Evolutionary conservation across 2,329 filamentous ascomycete species (phyloP).

Genomic region (Colletotrichum shisoi): DNA sequence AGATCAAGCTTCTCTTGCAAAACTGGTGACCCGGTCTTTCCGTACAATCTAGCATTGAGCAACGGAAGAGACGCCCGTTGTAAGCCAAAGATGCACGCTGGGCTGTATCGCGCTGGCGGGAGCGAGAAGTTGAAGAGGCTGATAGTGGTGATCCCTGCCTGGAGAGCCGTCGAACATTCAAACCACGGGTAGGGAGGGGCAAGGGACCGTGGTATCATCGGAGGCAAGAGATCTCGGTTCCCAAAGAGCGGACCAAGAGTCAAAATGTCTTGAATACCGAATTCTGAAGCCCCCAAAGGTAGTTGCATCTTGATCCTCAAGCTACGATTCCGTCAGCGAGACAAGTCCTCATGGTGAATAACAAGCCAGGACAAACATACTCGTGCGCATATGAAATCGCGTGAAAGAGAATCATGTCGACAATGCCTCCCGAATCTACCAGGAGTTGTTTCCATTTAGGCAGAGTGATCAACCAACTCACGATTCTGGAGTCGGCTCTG

Average conservation of each 20-base stretch:
- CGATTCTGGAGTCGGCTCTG: constrained; percentile 50
- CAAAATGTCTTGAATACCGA: constrained; percentile 27
- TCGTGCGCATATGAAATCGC: constrained; percentile 49
- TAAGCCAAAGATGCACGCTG: constrained; percentile 42
- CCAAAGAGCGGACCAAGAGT: constrained; percentile 33
- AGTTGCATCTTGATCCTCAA: constrained; percentile 40
- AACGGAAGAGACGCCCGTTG: constrained; percentile 45
- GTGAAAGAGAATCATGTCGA: constrained; percentile 51
- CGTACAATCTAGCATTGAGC: constrained; percentile 48
- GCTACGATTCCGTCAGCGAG: background rate
- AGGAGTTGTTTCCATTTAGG: constrained; percentile 52
- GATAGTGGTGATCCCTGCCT: constrained; percentile 46
- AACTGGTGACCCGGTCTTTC: constrained; percentile 45
- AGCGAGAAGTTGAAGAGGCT: constrained; percentile 46
- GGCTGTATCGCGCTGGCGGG: constrained; percentile 44
- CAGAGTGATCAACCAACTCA: constrained; percentile 51
- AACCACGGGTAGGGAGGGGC: constrained; percentile 19
- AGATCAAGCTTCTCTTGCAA: constrained; percentile 47
- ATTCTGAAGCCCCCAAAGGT: constrained; percentile 41
- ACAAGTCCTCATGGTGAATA: background rate
- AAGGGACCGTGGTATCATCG: background rate
- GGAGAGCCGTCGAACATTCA: constrained; percentile 41
- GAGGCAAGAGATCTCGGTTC: background rate
- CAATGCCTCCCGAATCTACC: constrained; percentile 48
- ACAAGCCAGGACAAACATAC: constrained; percentile 40